Evolutionary conservation across 1,284 basidiomycete species (phyloP).

Genomic region (Papiliotrema terrestris): DNA sequence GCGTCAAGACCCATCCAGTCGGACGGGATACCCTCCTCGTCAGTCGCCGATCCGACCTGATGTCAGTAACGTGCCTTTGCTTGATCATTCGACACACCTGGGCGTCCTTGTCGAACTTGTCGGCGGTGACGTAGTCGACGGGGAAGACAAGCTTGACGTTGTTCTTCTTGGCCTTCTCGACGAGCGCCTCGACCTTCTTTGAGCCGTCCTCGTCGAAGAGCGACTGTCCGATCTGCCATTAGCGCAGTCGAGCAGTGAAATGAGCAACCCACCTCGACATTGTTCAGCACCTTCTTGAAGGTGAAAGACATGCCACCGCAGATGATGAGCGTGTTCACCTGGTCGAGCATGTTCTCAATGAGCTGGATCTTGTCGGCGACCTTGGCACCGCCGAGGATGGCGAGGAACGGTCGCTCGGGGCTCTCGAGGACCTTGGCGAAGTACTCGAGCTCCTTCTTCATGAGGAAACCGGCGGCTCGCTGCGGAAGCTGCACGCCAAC

Average conservation of each 20-base stretch:
- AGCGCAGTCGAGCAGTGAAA: neutral
- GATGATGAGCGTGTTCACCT: slow-evolving; percentile 96
- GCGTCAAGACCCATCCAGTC: slow-evolving; percentile 94
- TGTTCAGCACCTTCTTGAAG: slow-evolving; percentile 92
- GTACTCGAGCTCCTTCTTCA: slow-evolving; percentile 99
- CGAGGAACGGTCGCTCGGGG: slow-evolving; percentile 93
- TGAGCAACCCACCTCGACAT: slow-evolving; percentile 59
- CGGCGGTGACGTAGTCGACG: slow-evolving; percentile 87
- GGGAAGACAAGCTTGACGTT: slow-evolving; percentile 95
- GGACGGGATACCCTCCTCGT: slow-evolving; percentile 81
- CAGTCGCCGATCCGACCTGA: slow-evolving; percentile 71
- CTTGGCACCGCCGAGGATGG: slow-evolving; percentile 97
- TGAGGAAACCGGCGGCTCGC: slow-evolving; percentile 90
- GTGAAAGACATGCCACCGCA: slow-evolving; percentile 99
- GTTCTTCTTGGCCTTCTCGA: slow-evolving; percentile 92
- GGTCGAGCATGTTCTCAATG: slow-evolving; percentile 99
- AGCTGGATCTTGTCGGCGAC: slow-evolving; percentile 98
- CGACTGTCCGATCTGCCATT: slow-evolving; percentile 77
- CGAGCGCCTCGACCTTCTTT: slow-evolving; percentile 76
- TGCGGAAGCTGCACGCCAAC: slow-evolving; percentile 93
- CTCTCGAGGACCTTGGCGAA: slow-evolving; percentile 96
- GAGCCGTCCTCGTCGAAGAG: slow-evolving; percentile 90
- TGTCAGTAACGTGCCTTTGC: neutral
- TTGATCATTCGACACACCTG: slow-evolving; percentile 53
- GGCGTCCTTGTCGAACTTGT: slow-evolving; percentile 94